Evolutionary conservation across 2,329 filamentous ascomycete species (phyloP).

Genomic region (Phaeosphaeria sp.): DNA sequence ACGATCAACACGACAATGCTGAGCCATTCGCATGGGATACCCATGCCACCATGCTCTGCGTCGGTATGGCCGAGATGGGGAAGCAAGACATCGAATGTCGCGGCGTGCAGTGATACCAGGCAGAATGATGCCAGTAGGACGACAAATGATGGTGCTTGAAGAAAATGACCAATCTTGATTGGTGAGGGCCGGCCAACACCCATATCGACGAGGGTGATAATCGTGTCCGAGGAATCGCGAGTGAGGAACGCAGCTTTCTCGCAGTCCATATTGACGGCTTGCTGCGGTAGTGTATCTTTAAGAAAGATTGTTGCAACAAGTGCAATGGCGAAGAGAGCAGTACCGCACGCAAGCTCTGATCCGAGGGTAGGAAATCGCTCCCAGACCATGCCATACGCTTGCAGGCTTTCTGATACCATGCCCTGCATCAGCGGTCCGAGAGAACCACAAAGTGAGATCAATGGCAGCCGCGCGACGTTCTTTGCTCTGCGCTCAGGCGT

Average conservation of each 20-base stretch:
- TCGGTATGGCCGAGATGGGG: conserved; percentile 56
- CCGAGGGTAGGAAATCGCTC: conserved; percentile 52
- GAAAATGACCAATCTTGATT: conserved; percentile 54
- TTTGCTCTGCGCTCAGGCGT: conserved; percentile 46
- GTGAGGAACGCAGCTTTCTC: conserved; percentile 57
- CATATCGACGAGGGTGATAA: conserved; percentile 41
- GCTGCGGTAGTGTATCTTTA: conserved; percentile 47
- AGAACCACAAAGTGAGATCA: conserved; percentile 54
- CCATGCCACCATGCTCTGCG: conserved; percentile 53
- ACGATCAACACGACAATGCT: conserved; percentile 51
- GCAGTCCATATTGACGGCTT: conserved; percentile 46
- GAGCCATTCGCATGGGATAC: conserved; percentile 54
- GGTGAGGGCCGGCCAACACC: conserved; percentile 48
- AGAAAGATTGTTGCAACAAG: conserved; percentile 49
- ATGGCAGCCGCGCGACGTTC: conserved; percentile 53
- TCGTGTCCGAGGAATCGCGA: conserved; percentile 44
- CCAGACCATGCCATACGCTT: conserved; percentile 52
- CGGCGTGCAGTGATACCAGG: conserved; percentile 63
- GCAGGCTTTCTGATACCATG: conserved; percentile 51
- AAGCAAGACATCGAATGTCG: conserved; percentile 58
- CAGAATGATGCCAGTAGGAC: conserved; percentile 58
- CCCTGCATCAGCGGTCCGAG: conserved; percentile 54
- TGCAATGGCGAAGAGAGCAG: conserved; percentile 50
- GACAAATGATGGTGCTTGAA: conserved; percentile 55
- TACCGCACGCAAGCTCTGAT: conserved; percentile 53